These are phyloP conservation scores for Pseudocercospora vitis DNA, from an alignment of 2,329 filamentous ascomycete species.

Conservation along the genomic window DNA sequence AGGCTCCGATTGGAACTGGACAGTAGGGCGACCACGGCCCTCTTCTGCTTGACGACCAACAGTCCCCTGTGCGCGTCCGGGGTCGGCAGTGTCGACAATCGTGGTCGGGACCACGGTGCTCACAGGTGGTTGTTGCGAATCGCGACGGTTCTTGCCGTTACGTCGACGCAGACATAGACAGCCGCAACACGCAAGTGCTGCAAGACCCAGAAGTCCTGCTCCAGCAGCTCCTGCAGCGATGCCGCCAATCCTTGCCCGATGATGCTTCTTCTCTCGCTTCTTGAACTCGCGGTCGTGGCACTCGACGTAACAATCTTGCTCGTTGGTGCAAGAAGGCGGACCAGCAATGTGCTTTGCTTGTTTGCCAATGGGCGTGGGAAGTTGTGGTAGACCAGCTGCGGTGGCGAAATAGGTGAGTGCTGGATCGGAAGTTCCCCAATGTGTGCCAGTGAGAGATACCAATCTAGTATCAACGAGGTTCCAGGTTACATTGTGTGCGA, in stretches of 20 bases:
- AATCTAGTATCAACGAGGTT: not conserved
- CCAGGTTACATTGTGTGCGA: not conserved
- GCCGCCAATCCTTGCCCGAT: not conserved
- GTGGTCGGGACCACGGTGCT: conserved; percentile 2
- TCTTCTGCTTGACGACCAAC: conserved; percentile 31
- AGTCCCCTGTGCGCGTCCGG: conserved; percentile 24
- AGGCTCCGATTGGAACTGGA: conserved; percentile 16
- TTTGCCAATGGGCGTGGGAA: not conserved
- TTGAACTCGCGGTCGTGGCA: not conserved
- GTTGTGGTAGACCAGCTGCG: not conserved
- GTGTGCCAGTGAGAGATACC: not conserved
- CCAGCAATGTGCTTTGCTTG: not conserved
- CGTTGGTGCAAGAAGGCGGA: not conserved
- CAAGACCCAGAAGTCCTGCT: not conserved
- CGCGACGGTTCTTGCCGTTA: not conserved
- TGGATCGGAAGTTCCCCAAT: not conserved
- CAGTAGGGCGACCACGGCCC: conserved; percentile 28
- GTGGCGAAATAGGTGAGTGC: not conserved
- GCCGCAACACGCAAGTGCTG: not conserved
- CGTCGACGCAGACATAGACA: not conserved
- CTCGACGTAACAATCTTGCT: not conserved
- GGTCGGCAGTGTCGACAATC: conserved; percentile 8
- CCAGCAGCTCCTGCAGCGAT: not conserved
- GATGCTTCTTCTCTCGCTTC: not conserved
- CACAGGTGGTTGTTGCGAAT: too few species aligned